A percentile compares a stretch with the other conserved stretches of the same genome.
Conservation (phyloP, 257 asterid genomes). For the Agastache rugosa region DNA sequence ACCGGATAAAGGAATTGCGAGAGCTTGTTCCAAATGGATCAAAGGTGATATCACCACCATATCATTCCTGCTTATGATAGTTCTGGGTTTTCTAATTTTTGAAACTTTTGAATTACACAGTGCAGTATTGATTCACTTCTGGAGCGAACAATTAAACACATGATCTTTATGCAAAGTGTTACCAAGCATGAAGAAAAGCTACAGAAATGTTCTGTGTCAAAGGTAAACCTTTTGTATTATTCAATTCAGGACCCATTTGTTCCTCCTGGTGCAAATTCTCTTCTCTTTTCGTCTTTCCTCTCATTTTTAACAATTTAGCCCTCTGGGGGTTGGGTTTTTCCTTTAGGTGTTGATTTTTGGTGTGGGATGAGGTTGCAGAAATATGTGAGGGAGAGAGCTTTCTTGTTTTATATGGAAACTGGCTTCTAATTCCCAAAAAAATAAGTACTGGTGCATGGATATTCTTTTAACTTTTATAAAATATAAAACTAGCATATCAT, state of each 20-base stretch:
- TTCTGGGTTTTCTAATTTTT: slow-evolving; percentile 33
- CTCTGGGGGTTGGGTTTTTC: not conserved
- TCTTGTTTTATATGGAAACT: slow-evolving; percentile 4
- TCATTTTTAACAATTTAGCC: not conserved
- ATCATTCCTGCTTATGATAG: slow-evolving; percentile 20
- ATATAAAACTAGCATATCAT: slow-evolving; percentile 11
- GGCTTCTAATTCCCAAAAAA: not conserved
- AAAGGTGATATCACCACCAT: slow-evolving; percentile 56
- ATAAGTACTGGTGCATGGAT: not conserved
- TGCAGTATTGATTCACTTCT: slow-evolving; percentile 98
- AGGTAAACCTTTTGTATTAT: slow-evolving; percentile 49
- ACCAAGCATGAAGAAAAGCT: slow-evolving; percentile 89
- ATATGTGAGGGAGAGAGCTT: slow-evolving; percentile 6
- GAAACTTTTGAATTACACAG: slow-evolving; percentile 63
- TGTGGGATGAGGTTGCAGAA: slow-evolving; percentile 4
- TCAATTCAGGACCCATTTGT: slow-evolving; percentile 6
- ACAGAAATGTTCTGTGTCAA: slow-evolving; percentile 67
- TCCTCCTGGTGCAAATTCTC: not conserved
- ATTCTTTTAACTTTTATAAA: not conserved
- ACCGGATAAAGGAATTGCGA: slow-evolving; percentile 91
- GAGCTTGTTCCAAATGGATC: slow-evolving; percentile 93
- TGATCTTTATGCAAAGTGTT: slow-evolving; percentile 86
- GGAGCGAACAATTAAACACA: slow-evolving; percentile 87
- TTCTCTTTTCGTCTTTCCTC: not conserved
- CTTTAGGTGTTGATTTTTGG: not conserved